Conservation (phyloP, 805 yeast species). For the Candida piceae region DNA sequence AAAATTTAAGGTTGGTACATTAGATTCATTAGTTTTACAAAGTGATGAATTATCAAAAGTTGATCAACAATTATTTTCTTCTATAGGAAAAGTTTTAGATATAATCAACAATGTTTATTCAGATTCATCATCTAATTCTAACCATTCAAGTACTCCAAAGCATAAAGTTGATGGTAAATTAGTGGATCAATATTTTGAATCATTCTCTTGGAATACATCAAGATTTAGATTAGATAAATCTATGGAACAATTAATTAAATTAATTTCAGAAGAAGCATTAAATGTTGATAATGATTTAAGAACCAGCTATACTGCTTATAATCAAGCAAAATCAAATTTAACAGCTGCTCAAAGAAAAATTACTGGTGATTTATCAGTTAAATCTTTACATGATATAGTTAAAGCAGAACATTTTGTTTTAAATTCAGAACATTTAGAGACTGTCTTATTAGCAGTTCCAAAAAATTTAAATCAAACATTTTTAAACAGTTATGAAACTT, state of each 20-base stretch:
- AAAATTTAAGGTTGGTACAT: conserved; percentile 86
- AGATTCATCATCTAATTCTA: conserved; percentile 6
- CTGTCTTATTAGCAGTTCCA: conserved; percentile 88
- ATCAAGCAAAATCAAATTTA: conserved; percentile 75
- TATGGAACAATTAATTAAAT: conserved; percentile 64
- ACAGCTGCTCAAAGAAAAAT: conserved; percentile 88
- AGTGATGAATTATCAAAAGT: conserved; percentile 82
- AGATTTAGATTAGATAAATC: conserved; percentile 84
- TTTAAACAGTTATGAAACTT: conserved; percentile 65
- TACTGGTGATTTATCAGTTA: conserved; percentile 88
- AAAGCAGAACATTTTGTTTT: conserved; percentile 77
- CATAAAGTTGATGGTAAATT: conserved; percentile 35
- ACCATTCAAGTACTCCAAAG: conserved; percentile 14
- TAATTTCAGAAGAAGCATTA: conserved; percentile 70
- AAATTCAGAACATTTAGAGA: conserved; percentile 79
- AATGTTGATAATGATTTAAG: conserved; percentile 83
- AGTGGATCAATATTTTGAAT: conserved; percentile 62
- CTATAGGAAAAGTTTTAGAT: conserved; percentile 74
- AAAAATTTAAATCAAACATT: conserved; percentile 56
- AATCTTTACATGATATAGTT: conserved; percentile 86
- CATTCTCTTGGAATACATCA: conserved; percentile 82
- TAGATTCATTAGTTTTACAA: conserved; percentile 86
- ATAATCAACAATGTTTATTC: conserved; percentile 50
- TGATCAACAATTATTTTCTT: conserved; percentile 69
- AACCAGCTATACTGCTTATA: conserved; percentile 67